Evolutionary conservation across 495 filamentous ascomycete species (phyloP).

Genomic region (Podospora comata): DNA sequence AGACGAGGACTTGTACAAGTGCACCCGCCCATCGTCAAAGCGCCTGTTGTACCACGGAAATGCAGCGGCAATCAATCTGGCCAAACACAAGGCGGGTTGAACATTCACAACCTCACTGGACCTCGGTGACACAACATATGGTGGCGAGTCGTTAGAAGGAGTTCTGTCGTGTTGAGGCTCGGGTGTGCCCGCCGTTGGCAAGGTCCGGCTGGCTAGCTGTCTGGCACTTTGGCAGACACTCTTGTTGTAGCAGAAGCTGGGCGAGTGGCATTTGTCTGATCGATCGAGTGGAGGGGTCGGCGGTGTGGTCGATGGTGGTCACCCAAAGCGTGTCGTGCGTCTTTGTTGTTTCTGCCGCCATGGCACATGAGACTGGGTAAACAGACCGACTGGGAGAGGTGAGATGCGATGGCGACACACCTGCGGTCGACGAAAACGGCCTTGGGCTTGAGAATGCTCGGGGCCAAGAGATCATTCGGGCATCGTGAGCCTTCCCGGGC

Average conservation of each 20-base stretch:
- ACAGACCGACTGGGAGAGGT: background rate
- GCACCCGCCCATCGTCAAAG: background rate
- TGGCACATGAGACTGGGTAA: background rate
- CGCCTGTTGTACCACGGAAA: background rate
- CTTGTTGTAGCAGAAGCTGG: background rate
- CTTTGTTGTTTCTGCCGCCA: background rate
- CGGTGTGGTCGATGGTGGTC: background rate
- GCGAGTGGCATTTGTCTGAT: background rate
- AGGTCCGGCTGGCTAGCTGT: background rate
- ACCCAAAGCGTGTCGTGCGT: background rate
- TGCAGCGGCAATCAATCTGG: slow-evolving; percentile 4
- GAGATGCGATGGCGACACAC: background rate
- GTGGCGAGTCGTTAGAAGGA: slow-evolving; percentile 2
- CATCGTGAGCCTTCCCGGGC: background rate
- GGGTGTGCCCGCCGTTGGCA: slow-evolving; percentile 5
- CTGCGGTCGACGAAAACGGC: background rate
- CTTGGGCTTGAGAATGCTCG: background rate
- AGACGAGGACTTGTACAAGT: background rate
- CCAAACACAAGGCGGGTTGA: slow-evolving; percentile 1
- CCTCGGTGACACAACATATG: background rate
- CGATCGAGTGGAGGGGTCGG: background rate
- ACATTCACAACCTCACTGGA: background rate
- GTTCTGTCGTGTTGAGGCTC: slow-evolving; percentile 5
- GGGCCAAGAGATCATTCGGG: background rate
- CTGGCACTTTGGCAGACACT: background rate